Evolutionary conservation across 257 asterid genomes (phyloP).

Genomic region (Buddleja alternifolia): DNA sequence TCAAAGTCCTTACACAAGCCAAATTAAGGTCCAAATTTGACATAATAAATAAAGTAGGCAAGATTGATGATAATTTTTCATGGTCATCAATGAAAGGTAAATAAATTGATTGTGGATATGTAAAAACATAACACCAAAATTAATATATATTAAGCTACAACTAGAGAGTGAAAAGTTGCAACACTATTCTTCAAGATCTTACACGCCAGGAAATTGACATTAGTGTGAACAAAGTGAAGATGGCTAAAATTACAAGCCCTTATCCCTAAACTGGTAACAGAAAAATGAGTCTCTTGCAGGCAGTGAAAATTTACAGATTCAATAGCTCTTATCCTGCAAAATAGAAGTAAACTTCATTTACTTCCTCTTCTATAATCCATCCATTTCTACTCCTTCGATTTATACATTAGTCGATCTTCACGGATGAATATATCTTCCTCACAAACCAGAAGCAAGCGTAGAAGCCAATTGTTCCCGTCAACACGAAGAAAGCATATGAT

Average conservation of each 20-base stretch:
- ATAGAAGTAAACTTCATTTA: slow-evolving; percentile 26
- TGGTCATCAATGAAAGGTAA: no score
- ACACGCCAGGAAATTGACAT: slow-evolving; percentile 25
- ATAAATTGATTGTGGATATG: no score
- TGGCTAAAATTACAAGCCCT: slow-evolving; percentile 41
- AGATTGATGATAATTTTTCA: no score
- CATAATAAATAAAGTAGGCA: no score
- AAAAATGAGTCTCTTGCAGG: slow-evolving; percentile 37
- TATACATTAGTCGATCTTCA: slow-evolving; percentile 73
- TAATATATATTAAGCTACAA: slow-evolving; percentile 32
- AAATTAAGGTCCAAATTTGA: no score
- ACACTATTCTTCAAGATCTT: slow-evolving; percentile 33
- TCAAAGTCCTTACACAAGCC: no score
- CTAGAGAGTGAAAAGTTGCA: background rate
- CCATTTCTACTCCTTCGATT: slow-evolving; percentile 12
- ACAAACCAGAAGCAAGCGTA: slow-evolving; percentile 92
- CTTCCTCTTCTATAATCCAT: slow-evolving; percentile 29
- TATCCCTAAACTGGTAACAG: slow-evolving; percentile 28
- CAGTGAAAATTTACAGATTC: slow-evolving; percentile 36
- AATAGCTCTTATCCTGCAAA: slow-evolving; percentile 37
- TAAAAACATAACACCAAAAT: background rate
- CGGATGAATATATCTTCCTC: slow-evolving; percentile 84
- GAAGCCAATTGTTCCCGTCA: slow-evolving; percentile 91
- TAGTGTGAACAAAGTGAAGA: slow-evolving; percentile 22
- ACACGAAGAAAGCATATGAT: slow-evolving; percentile 79